Evolutionary conservation across 805 yeast species (phyloP).

Genomic region (Candida andamanensis): DNA sequence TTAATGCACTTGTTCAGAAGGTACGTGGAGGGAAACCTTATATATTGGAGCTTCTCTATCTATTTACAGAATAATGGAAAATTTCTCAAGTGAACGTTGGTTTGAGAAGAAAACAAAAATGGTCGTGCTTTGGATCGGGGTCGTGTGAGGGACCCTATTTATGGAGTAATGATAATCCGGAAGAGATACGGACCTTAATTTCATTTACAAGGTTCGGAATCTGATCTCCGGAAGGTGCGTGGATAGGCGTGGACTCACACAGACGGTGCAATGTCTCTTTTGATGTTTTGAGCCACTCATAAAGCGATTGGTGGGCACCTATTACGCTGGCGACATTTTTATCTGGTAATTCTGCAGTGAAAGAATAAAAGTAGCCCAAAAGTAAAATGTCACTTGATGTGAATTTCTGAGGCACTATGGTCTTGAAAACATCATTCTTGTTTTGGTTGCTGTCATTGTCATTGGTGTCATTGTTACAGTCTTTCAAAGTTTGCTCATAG

Average conservation of each 20-base stretch:
- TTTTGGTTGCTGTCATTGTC: neutral
- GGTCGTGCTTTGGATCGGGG: too few relatives aligned
- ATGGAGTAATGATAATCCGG: too few relatives aligned
- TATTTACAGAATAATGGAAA: too few relatives aligned
- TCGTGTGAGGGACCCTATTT: too few relatives aligned
- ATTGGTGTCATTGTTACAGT: too few relatives aligned
- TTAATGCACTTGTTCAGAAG: too few relatives aligned
- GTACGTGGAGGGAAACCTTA: too few relatives aligned
- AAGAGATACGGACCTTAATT: constrained; percentile 14
- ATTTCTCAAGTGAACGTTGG: too few relatives aligned
- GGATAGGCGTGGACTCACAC: neutral
- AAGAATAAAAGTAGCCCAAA: constrained; percentile 6
- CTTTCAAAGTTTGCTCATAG: constrained; percentile 9
- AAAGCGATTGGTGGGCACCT: constrained; percentile 5
- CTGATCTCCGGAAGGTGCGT: constrained; percentile 20
- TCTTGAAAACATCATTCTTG: neutral
- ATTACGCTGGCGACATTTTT: constrained; percentile 6
- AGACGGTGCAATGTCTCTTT: neutral
- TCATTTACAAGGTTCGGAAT: constrained; percentile 35
- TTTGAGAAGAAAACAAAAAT: too few relatives aligned
- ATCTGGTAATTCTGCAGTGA: constrained; percentile 9
- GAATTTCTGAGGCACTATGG: neutral
- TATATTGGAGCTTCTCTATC: too few relatives aligned
- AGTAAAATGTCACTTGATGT: constrained; percentile 7
- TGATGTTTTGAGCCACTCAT: constrained; percentile 4